phyloP scores from a whole-genome alignment of 306 rosid genomes.

The Alnus rubra region DNA sequence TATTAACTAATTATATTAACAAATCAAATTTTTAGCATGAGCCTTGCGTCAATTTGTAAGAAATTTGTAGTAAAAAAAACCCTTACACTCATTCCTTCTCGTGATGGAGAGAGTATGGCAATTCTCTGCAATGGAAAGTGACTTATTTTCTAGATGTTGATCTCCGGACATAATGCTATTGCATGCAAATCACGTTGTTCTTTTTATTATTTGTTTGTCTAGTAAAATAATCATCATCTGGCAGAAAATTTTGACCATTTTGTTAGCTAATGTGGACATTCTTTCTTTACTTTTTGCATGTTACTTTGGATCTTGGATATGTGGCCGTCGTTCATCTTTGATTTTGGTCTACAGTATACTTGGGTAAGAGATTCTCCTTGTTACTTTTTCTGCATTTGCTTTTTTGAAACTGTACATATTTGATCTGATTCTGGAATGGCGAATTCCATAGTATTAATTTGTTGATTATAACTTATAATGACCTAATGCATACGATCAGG shows the following conservation, averaged over 20 bases:
- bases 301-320: constrained; percentile 46
- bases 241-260: constrained; percentile 46
- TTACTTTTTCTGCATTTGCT: background rate
- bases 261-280: constrained; percentile 34
- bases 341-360: constrained; percentile 66
- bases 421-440: background rate
- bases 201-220: constrained; percentile 21
- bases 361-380: constrained; percentile 57
- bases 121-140: background rate
- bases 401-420: constrained; percentile 4
- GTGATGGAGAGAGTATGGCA: background rate
- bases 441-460: constrained; percentile 1
- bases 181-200: constrained; percentile 35
- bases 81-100: background rate
- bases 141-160: background rate
- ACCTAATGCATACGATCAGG: constrained; percentile 49
- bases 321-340: constrained; percentile 38
- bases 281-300: constrained; percentile 58
- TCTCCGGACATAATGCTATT: constrained; percentile 26
- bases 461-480: background rate
- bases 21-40: too few relatives aligned
- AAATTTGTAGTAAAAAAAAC: background rate
- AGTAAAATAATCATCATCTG: constrained; percentile 25
- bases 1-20: too few relatives aligned
- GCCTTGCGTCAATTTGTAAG: too few relatives aligned